Base-by-base conservation (phyloP, 768 basidiomycete genomes). In the Pleurotus salmoneostramineus region DNA sequence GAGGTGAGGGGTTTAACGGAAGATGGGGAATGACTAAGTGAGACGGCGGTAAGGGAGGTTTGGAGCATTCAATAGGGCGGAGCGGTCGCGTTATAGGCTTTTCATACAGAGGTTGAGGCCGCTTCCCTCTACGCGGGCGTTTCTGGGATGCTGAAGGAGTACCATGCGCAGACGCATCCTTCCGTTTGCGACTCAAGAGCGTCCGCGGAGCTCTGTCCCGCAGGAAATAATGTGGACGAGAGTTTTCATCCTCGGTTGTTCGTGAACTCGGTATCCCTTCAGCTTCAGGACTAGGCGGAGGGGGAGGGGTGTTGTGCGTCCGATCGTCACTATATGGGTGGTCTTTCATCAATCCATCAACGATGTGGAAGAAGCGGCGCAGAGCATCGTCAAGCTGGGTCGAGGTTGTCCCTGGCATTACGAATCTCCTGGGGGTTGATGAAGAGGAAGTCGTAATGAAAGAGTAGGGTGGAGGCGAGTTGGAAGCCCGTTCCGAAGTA, bases 321-420 rank as follows among this genome's bases (percentile, higher is more conserved):
- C 27, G 21, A 27, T 27, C 44, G 11, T 43, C 17, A 8, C 21
- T 14, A 37, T 52, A 36, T 37, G 50, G 33, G 21, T 50, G 15
- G 6, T 46, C 57, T 27, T 47, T 49, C 34, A 43, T 31, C 14
- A 45, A 36, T 10, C 27, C 49, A 21, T 58, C 61, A 12, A 62
- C 27, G 35, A 63, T 33, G 35, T 43, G 49, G 3, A 65, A 33
- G 50, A 66, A 63, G 31, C 8, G 4, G 17, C 56, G 50, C 32
- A 64, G 55, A 17, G 58, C 61, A 31, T n/a, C 37, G 32, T 57
- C 44, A 40, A 67, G 58, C 14, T 57, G 58, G 33, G 62, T 56
- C 15, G 59, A 32, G 11, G 60, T 59, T 47, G 64, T 64, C 12
- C 58, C 56, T 7, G 66, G 66, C 57, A 65, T 61, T 34, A 65